Evolutionary conservation across 2,329 filamentous ascomycete species (phyloP).

Genomic region (Cercospora berteroae): DNA sequence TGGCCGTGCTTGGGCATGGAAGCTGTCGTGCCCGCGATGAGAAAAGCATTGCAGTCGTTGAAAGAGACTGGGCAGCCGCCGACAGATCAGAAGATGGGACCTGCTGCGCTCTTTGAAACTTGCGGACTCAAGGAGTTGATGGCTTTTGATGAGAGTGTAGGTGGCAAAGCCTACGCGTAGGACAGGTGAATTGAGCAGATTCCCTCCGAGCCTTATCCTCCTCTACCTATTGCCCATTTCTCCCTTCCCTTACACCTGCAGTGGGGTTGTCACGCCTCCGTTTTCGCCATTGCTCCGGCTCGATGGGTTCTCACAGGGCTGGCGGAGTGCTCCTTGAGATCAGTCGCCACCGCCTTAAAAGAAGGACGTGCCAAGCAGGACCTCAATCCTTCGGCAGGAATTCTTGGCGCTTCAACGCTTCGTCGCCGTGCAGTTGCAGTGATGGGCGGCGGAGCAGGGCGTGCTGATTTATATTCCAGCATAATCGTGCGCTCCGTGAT

Average conservation of each 20-base stretch:
- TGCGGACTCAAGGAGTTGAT: slow-evolving; percentile 54
- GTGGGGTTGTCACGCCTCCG: background rate
- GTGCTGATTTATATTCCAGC: background rate
- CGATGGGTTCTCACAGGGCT: background rate
- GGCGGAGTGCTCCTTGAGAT: background rate
- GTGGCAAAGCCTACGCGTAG: slow-evolving; percentile 39
- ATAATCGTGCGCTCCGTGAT: background rate
- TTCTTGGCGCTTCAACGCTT: background rate
- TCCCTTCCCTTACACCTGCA: background rate
- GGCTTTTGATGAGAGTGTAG: slow-evolving; percentile 50
- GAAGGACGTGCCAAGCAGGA: background rate
- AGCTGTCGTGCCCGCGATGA: slow-evolving; percentile 41
- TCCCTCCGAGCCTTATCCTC: background rate
- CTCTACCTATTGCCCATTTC: background rate
- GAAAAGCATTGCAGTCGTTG: slow-evolving; percentile 30
- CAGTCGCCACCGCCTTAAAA: background rate
- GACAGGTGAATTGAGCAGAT: background rate
- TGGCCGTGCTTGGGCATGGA: slow-evolving; percentile 54
- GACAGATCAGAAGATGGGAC: slow-evolving; percentile 40
- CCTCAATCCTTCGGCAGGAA: background rate
- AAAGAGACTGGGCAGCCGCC: slow-evolving; percentile 44
- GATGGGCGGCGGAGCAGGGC: background rate
- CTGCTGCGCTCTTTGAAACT: slow-evolving; percentile 52
- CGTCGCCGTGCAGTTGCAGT: background rate
- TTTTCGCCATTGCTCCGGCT: background rate